Evolutionary conservation across 768 basidiomycete species (phyloP), one percentile per base, ranked within the genome.

Genomic region (Calocybe indica): DNA sequence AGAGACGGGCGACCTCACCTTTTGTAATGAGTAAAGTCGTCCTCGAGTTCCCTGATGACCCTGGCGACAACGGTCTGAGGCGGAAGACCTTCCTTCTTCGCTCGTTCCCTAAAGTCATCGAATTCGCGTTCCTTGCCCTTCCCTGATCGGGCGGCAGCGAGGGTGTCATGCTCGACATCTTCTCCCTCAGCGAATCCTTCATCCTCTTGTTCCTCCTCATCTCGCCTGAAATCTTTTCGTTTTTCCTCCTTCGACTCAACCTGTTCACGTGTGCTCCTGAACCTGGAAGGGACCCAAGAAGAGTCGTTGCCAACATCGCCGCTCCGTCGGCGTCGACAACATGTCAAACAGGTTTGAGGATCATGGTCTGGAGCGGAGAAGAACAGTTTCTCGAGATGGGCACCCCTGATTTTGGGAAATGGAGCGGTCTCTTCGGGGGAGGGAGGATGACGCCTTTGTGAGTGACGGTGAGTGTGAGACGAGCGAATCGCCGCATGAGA

Each of bases 1-100:
- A 47, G n/a, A 37, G 34, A 40, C 40, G 49, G 12, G 33, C n/a
- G 31, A 15, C 70, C 82, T 29, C 54, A 97, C 96, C 86, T 83
- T 67, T 92, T 96, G 64, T 94, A 95, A 66, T 92, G 91, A 33
- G 80, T 80, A 59, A 97, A 98, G 60, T 99, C 95, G 51, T 92
- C 92, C 61, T 98, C 95, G 6, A 99, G 72, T 64, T 95, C 92
- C 50, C 85, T 63, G 30, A 97, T 69, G 8, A 96, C 91, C 3
- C 88, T 73, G 29, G 82, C 76, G 3, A 96, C 76, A 9, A 95
- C 80, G 1, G 92, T 93, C 64, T 97, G 94, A 15, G 92, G 88
- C 1, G 92, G 93, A 6, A 89, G 55, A 42, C 71, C 73, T 37
- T 67, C 62, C 52, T 58, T 64, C 38, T 57, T 56, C 6, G 65